phyloP scores from a whole-genome alignment of 257 asterid species.

The Jacaranda copaia region DNA sequence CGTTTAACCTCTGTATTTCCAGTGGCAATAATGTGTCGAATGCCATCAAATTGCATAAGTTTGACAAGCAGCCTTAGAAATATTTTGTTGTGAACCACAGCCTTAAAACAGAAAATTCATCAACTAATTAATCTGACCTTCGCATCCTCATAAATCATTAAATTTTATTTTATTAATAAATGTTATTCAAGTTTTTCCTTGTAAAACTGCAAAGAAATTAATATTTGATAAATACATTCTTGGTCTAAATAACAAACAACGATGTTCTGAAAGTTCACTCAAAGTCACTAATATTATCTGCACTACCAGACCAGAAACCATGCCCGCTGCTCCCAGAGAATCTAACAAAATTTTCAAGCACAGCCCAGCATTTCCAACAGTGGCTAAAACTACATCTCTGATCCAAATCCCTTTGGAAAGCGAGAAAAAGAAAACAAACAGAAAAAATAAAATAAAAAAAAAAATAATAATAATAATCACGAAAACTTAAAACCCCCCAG shows the following conservation, averaged over 20 bases:
- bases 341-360: too few relatives aligned
- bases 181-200: neutral
- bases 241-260: neutral
- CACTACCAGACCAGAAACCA: neutral
- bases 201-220: neutral
- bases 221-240: neutral
- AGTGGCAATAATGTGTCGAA: neutral
- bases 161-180: neutral
- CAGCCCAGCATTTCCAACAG: too few relatives aligned
- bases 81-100: neutral
- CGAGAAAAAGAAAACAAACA: neutral
- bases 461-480: too few relatives aligned
- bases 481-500: constrained; percentile 6
- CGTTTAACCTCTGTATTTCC: neutral
- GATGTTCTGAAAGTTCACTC: constrained; percentile 1
- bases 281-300: neutral
- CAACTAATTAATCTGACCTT: neutral
- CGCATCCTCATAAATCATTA: neutral
- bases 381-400: neutral
- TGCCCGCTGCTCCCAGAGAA: too few relatives aligned
- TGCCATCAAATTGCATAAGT: neutral
- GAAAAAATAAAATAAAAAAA: neutral
- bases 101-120: neutral
- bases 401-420: constrained; percentile 18
- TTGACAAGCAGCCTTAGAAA: neutral